Base-by-base conservation (phyloP, 2,329 filamentous ascomycete species). In the Parasarocladium wereldwijsianum region DNA sequence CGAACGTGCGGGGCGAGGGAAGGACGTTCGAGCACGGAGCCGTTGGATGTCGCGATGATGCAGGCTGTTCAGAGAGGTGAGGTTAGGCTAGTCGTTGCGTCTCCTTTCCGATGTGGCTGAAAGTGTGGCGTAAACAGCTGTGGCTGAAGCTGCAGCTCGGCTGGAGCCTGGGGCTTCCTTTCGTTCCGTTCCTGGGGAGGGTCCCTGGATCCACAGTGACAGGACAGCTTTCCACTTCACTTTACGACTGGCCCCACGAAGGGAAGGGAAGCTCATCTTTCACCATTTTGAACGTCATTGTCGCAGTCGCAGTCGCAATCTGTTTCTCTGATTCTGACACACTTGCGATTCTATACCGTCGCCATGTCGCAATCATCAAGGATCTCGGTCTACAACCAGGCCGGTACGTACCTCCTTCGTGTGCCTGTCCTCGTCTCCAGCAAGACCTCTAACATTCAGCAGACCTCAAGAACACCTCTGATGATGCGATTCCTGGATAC, bases 401-500 rank as follows among this genome's bases (percentile, higher is more conserved):
- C 75, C 36, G 75, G 75, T 75, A 55, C 35, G 39, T 32, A 17
- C 17, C 7, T 11, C 10, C 13, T n/a, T 17, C 16, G 17, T 13
- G 9, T 11, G 12, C 18, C 11, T n/a, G 29, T 33, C 13, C 16
- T 12, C 29, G n/a, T 25, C 30, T 36, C 21, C 36, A 26, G 21
- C 31, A 20, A 17, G 17, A 24, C 14, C 32, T 29, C 12, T 18
- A 26, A 31, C 28, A 24, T n/a, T 9, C 18, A 14, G 14, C 50
- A 93, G 90, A 96, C 52, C 77, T 98, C 39, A 96, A 96, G 58
- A 93, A 90, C 60, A 92, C 86, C 22, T 84, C 82, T 41, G 90
- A 98, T 60, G 90, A 98, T 58, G 84, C 86, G 34, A 76, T 98
- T 36, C 75, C 81, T 35, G 85, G 90, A 58, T 96, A 96, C 62